Conservation (phyloP, 1,139 yeast species). For the Zygosaccharomyces sapae region DNA sequence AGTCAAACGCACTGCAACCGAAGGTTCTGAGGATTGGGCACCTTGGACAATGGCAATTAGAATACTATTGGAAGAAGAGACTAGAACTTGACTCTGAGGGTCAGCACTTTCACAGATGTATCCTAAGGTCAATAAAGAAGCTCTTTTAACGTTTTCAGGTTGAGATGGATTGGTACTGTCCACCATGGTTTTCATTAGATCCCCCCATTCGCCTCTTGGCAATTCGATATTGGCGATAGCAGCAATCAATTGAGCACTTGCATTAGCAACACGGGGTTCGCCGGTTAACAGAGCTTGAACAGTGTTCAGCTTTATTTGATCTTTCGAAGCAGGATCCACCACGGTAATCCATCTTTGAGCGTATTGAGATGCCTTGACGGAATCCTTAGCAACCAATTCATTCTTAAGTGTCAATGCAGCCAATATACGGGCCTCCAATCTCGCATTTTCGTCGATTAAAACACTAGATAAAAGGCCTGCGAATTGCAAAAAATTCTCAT, state of each 20-base stretch:
- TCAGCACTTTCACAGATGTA: slow-evolving; percentile 94
- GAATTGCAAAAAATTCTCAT: slow-evolving; percentile 71
- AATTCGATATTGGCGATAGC: slow-evolving; percentile 94
- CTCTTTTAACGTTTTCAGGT: slow-evolving; percentile 74
- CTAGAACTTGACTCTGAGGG: slow-evolving; percentile 73
- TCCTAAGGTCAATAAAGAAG: slow-evolving; percentile 85
- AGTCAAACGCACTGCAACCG: slow-evolving; percentile 71
- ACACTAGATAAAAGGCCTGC: slow-evolving; percentile 68
- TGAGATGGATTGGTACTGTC: slow-evolving; percentile 78
- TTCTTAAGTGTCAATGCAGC: slow-evolving; percentile 91
- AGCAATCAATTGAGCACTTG: slow-evolving; percentile 92
- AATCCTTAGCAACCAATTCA: slow-evolving; percentile 76
- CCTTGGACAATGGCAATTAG: slow-evolving; percentile 96
- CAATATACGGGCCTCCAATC: slow-evolving; percentile 82
- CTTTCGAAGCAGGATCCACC: slow-evolving; percentile 52
- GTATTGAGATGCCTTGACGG: slow-evolving; percentile 47
- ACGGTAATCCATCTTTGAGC: slow-evolving; percentile 43
- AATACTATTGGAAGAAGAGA: slow-evolving; percentile 87
- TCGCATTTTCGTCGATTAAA: slow-evolving; percentile 60
- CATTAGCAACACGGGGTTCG: slow-evolving; percentile 75
- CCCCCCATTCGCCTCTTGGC: slow-evolving; percentile 85
- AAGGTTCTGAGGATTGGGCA: slow-evolving; percentile 78
- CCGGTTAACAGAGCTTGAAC: slow-evolving; percentile 56
- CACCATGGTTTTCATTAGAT: slow-evolving; percentile 74
- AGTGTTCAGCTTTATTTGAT: slow-evolving; percentile 64